These are phyloP conservation scores for Brachypodium distachyon DNA, from an alignment of 202 grass and related monocot species.

Conservation along the genomic window DNA sequence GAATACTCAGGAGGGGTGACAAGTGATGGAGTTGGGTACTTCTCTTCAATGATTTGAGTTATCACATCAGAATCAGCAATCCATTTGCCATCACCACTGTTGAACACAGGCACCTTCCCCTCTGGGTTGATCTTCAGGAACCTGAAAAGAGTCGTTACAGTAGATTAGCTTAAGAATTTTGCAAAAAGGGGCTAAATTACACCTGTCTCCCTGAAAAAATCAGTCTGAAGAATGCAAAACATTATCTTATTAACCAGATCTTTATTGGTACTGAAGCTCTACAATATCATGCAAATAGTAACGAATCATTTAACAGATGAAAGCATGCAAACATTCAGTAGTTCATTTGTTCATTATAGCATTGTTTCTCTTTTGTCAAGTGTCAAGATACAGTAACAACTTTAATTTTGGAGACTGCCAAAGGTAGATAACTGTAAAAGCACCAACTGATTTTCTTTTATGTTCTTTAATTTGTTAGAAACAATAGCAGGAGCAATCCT, in stretches of 20 bases:
- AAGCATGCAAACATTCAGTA: neutral
- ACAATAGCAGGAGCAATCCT: neutral
- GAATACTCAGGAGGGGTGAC: conserved; percentile 59
- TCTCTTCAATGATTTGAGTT: conserved; percentile 70
- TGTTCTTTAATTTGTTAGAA: neutral
- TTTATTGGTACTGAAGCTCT: neutral
- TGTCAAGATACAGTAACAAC: neutral
- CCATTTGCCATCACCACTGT: conserved; percentile 62
- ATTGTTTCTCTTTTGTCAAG: neutral
- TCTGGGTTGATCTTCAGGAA: conserved; percentile 76
- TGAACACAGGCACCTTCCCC: conserved; percentile 81
- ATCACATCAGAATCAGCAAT: conserved; percentile 89
- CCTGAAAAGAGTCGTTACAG: conserved; percentile 28
- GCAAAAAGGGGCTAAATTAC: neutral
- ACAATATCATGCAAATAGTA: neutral
- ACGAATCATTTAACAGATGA: neutral
- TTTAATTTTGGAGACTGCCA: neutral
- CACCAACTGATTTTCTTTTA: neutral
- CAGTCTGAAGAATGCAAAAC: neutral
- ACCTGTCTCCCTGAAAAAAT: neutral
- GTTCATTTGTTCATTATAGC: neutral
- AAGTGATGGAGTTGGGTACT: conserved; percentile 62
- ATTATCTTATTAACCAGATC: neutral
- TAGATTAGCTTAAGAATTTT: neutral
- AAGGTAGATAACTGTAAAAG: neutral